These are phyloP conservation scores for Candida verbasci DNA, from an alignment of 805 yeast species.

Conservation along the genomic window DNA sequence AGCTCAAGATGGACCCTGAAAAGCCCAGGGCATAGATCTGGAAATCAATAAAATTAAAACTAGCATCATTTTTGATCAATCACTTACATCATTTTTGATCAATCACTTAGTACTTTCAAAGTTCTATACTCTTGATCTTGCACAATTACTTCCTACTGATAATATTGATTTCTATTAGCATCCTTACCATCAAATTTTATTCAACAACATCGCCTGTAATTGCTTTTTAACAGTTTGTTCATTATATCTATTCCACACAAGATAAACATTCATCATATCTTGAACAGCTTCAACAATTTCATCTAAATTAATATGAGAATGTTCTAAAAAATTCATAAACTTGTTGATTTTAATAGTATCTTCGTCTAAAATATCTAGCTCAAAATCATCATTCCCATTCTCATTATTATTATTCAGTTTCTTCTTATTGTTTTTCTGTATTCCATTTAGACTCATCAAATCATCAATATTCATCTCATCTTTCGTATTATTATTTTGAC, in stretches of 20 bases:
- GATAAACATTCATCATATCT: conserved; percentile 76
- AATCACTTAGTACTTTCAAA: too few relatives aligned
- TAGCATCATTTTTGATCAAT: too few relatives aligned
- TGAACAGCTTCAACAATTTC: conserved; percentile 81
- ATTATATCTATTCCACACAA: conserved; percentile 82
- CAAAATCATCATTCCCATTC: conserved; percentile 6
- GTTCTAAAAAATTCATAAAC: conserved; percentile 64
- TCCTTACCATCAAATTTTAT: conserved; percentile 17
- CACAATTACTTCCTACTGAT: too few relatives aligned
- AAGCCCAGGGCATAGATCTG: too few relatives aligned
- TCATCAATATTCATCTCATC: conserved; percentile 33
- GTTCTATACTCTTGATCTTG: too few relatives aligned
- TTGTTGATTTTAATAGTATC: conserved; percentile 46
- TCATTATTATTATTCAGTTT: neutral
- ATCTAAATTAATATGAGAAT: conserved; percentile 70
- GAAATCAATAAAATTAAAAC: too few relatives aligned
- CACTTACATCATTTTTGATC: too few relatives aligned
- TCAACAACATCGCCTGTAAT: conserved; percentile 38
- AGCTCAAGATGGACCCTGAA: too few relatives aligned
- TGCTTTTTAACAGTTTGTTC: conserved; percentile 55
- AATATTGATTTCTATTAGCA: too few relatives aligned
- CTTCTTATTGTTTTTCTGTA: conserved; percentile 2
- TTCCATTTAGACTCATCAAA: conserved; percentile 26
- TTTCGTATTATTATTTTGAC: conserved; percentile 10
- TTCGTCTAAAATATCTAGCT: conserved; percentile 23